Evolutionary conservation across 2,329 filamentous ascomycete genomes (phyloP).

Genomic region (Incumbomyces lentus): DNA sequence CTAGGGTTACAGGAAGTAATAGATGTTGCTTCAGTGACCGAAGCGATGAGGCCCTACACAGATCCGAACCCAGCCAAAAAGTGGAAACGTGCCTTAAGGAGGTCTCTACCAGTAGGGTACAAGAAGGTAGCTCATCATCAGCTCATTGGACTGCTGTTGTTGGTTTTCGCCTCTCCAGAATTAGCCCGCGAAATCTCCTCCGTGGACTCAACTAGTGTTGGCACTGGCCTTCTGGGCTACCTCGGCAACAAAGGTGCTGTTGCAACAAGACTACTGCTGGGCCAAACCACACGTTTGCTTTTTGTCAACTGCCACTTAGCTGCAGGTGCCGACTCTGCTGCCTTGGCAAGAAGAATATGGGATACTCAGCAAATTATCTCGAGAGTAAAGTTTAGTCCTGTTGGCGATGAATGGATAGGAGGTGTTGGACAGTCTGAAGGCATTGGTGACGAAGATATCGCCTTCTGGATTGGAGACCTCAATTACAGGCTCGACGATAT

Average conservation of each 20-base stretch:
- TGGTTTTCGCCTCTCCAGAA: conserved; percentile 75
- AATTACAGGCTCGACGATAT: conserved; percentile 88
- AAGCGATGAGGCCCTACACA: conserved; percentile 66
- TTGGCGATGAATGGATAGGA: conserved; percentile 52
- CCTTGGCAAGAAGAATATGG: conserved; percentile 79
- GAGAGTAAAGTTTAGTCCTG: conserved; percentile 67
- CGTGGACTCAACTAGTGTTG: conserved; percentile 71
- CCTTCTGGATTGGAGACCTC: conserved; percentile 92
- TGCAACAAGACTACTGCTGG: conserved; percentile 68
- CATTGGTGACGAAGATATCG: conserved; percentile 84
- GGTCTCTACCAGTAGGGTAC: conserved; percentile 68
- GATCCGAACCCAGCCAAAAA: conserved; percentile 61
- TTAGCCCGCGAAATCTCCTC: conserved; percentile 66
- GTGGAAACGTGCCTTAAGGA: conserved; percentile 70
- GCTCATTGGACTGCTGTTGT: conserved; percentile 69
- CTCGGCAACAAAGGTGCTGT: conserved; percentile 95
- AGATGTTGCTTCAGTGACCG: conserved; percentile 67
- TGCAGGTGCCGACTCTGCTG: conserved; percentile 67
- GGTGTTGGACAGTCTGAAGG: conserved; percentile 50
- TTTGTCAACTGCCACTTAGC: conserved; percentile 90
- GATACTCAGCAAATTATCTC: conserved; percentile 69
- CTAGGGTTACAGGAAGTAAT: conserved; percentile 88
- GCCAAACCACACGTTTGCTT: conserved; percentile 77
- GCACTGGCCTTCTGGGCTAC: conserved; percentile 83
- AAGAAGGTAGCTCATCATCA: conserved; percentile 69